These are phyloP conservation scores for Rhododendron griersonianum DNA, from an alignment of 148 eudicot species.

Conservation along the genomic window DNA sequence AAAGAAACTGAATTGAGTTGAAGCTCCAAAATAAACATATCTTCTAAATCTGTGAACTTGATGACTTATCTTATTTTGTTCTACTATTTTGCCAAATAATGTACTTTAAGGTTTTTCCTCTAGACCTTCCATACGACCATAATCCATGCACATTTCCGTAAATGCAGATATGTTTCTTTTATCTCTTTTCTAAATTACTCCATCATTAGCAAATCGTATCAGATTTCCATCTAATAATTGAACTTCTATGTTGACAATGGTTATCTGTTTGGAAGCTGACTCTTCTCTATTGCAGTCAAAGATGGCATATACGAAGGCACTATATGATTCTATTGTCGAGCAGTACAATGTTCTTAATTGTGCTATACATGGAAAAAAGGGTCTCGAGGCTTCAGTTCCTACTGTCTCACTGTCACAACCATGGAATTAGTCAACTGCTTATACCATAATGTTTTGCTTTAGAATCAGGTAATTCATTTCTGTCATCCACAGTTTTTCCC, in stretches of 20 bases:
- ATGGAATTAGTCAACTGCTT: conserved; percentile 36
- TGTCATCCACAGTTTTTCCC: background rate
- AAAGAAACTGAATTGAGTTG: background rate
- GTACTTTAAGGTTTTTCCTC: background rate
- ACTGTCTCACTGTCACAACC: conserved; percentile 72
- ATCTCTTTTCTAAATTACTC: background rate
- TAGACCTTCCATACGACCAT: background rate
- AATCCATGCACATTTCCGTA: background rate
- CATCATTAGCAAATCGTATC: background rate
- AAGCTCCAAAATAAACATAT: background rate
- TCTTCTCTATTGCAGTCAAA: conserved; percentile 53
- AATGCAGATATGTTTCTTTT: background rate
- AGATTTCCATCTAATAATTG: background rate
- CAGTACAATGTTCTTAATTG: conserved; percentile 66
- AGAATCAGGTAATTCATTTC: conserved; percentile 21
- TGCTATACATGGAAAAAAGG: conserved; percentile 70
- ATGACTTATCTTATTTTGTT: background rate
- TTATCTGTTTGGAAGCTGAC: background rate
- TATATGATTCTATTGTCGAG: conserved; percentile 55
- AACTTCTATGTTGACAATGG: background rate
- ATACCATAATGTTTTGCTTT: background rate
- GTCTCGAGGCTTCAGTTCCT: conserved; percentile 58
- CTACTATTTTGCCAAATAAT: background rate
- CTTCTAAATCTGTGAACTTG: background rate
- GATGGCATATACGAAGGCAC: conserved; percentile 42